Percentiles rank a stretch among this genome's conserved stretches.
phyloP scores from a whole-genome alignment of 1,284 basidiomycete species.

The Rhodotorula sp. region DNA sequence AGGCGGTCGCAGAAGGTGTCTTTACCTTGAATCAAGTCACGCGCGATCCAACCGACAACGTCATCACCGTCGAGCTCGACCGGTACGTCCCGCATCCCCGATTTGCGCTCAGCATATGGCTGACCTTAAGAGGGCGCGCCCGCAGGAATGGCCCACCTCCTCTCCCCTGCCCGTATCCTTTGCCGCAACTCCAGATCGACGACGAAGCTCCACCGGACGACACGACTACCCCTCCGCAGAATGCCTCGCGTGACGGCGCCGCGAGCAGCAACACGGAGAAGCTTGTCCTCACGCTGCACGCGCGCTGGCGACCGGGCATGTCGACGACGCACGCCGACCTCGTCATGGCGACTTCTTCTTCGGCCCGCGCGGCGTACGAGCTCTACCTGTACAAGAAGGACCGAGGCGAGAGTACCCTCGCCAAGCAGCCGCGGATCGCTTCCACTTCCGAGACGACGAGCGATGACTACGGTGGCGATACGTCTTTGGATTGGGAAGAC shows the following conservation, averaged over 20 bases:
- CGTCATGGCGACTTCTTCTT: conserved; percentile 4
- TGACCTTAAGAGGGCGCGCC: neutral
- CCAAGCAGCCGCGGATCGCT: neutral
- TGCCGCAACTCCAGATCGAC: neutral
- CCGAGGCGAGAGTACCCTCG: neutral
- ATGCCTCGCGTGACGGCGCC: no score
- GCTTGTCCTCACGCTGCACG: neutral
- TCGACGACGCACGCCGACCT: conserved; percentile 10
- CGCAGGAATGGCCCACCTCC: neutral
- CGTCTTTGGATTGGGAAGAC: conserved; percentile 1
- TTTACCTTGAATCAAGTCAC: conserved; percentile 3
- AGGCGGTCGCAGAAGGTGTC: neutral
- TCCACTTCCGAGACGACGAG: neutral
- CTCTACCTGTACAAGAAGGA: conserved; percentile 8
- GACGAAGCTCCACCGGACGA: no score
- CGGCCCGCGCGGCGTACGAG: conserved; percentile 14
- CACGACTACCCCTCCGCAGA: no score
- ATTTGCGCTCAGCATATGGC: neutral
- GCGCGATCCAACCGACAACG: neutral
- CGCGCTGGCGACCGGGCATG: conserved; percentile 19
- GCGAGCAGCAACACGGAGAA: no score
- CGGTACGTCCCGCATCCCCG: neutral
- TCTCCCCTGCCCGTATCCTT: neutral
- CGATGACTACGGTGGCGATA: neutral
- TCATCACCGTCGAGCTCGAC: neutral